These are phyloP conservation scores for Cladorrhinum sp. DNA, from an alignment of 2,329 filamentous ascomycete genomes.

Conservation along the genomic window DNA sequence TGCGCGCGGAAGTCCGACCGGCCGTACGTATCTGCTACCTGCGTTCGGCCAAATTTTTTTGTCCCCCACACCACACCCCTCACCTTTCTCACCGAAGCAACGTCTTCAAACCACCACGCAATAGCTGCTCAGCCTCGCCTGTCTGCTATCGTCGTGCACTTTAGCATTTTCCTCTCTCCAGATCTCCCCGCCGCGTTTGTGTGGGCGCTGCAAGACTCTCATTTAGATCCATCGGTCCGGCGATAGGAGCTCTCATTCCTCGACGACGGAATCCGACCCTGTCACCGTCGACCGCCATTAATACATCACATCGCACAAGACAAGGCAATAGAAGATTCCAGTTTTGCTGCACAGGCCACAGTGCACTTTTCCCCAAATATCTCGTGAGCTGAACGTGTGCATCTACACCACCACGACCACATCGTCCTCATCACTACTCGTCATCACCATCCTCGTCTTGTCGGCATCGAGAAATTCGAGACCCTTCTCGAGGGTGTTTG, in stretches of 20 bases:
- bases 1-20: conserved; percentile 54
- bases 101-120: conserved; percentile 21
- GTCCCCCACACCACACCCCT: conserved; percentile 33
- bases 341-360: conserved; percentile 8
- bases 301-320: not conserved
- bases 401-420: not conserved
- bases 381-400: conserved; percentile 9
- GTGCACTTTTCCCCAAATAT: conserved; percentile 5
- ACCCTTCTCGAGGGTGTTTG: conserved; percentile 28
- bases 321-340: conserved; percentile 1
- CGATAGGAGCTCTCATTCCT: not conserved
- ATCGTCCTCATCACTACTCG: conserved; percentile 5
- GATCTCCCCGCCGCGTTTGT: not conserved
- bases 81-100: conserved; percentile 28
- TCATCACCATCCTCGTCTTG: conserved; percentile 19
- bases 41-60: conserved; percentile 44
- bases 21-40: conserved; percentile 41
- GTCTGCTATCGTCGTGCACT: conserved; percentile 22
- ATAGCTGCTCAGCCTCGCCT: conserved; percentile 16
- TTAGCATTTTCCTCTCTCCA: conserved; percentile 9
- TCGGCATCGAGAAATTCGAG: conserved; percentile 34
- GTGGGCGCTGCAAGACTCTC: conserved; percentile 5
- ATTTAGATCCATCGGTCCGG: conserved; percentile 5
- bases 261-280: conserved; percentile 8
- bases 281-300: conserved; percentile 6